These are phyloP conservation scores for Jackrogersella minutella DNA, from an alignment of 495 filamentous ascomycete genomes.

Conservation along the genomic window DNA sequence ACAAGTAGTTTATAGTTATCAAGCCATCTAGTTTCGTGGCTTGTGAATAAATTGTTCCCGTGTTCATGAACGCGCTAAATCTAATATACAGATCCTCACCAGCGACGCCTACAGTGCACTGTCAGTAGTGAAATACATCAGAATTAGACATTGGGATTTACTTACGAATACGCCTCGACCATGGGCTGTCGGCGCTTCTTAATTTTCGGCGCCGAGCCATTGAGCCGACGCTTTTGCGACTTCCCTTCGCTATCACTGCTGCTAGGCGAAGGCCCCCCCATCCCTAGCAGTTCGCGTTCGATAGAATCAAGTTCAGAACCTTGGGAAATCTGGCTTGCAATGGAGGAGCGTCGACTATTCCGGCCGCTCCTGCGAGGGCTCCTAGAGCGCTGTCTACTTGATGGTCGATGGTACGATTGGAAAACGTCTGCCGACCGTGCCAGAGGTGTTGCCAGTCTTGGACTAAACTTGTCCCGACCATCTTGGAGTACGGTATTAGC, in stretches of 20 bases:
- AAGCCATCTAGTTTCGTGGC: not conserved
- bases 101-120: conserved; percentile 39
- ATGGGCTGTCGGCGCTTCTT: conserved; percentile 51
- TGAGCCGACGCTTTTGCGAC: conserved; percentile 34
- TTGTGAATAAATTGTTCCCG: not conserved
- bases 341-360: conserved; percentile 38
- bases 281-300: conserved; percentile 37
- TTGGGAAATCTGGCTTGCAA: conserved; percentile 27
- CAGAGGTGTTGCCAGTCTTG: conserved; percentile 3
- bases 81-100: conserved; percentile 25
- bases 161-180: conserved; percentile 54
- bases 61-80: not conserved
- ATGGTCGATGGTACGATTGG: conserved; percentile 10
- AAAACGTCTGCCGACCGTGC: not conserved
- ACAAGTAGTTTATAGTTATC: not conserved
- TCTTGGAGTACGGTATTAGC: not conserved
- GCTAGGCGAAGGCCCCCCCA: conserved; percentile 22
- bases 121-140: conserved; percentile 9
- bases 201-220: conserved; percentile 27
- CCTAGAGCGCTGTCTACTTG: conserved; percentile 27
- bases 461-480: not conserved
- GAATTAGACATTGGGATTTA: not conserved
- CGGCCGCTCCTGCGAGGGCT: conserved; percentile 19
- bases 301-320: conserved; percentile 37
- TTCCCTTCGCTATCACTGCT: conserved; percentile 25